A percentile compares a stretch with the other conserved stretches of the same genome.
Conservation (phyloP, 495 filamentous ascomycete species). For the Parmelia sp. region DNA sequence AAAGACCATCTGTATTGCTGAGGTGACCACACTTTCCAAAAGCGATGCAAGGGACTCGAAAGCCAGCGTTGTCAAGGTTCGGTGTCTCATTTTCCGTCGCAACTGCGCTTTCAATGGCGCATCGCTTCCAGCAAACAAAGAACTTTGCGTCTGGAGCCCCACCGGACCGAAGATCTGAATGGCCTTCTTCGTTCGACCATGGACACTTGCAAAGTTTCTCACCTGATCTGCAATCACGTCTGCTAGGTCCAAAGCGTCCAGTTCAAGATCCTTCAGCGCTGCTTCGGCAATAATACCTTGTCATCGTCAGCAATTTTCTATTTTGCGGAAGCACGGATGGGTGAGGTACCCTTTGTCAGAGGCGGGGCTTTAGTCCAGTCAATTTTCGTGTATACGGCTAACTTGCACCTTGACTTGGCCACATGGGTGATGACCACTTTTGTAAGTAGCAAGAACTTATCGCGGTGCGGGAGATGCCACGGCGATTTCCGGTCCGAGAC, state of each 20-base stretch:
- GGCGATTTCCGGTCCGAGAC: slow-evolving; percentile 81
- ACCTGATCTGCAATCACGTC: slow-evolving; percentile 87
- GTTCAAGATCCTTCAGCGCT: slow-evolving; percentile 70
- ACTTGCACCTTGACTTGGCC: slow-evolving; percentile 84
- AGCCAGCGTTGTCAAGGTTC: slow-evolving; percentile 61
- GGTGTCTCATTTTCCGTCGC: slow-evolving; percentile 57
- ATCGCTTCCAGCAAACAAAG: slow-evolving; percentile 52
- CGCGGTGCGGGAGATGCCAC: slow-evolving; percentile 80
- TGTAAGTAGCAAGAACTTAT: slow-evolving; percentile 74
- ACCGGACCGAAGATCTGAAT: slow-evolving; percentile 85
- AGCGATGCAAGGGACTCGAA: slow-evolving; percentile 62
- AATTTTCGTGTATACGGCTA: slow-evolving; percentile 79
- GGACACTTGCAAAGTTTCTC: slow-evolving; percentile 61
- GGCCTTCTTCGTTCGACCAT: slow-evolving; percentile 83
- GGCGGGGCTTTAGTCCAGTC: slow-evolving; percentile 68
- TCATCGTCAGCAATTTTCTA: not conserved
- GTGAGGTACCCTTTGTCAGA: slow-evolving; percentile 27
- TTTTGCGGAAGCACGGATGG: not conserved
- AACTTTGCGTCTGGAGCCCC: slow-evolving; percentile 60
- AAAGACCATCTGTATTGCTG: slow-evolving; percentile 67
- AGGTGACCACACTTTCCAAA: slow-evolving; percentile 60
- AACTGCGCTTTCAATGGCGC: slow-evolving; percentile 35
- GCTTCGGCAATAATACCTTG: slow-evolving; percentile 62
- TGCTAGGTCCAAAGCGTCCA: slow-evolving; percentile 76
- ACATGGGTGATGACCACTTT: slow-evolving; percentile 93